Evolutionary conservation across 129 eudicot genomes (phyloP).

Genomic region (Oenanthe sinensis): DNA sequence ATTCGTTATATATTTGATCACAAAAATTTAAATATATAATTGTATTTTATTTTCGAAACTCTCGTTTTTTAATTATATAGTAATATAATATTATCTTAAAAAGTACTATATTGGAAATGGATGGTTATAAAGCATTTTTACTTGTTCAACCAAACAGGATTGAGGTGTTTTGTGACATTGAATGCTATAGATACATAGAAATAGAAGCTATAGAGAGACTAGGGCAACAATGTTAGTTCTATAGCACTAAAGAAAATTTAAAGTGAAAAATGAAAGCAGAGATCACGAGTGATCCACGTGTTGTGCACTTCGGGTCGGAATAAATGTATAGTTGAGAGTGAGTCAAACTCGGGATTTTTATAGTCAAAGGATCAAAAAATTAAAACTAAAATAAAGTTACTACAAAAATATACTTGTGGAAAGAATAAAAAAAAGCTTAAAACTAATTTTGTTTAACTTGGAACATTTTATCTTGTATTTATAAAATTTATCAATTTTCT

Average conservation of each 20-base stretch:
- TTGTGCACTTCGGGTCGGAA: slow-evolving; percentile 1
- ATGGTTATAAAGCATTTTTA: background rate
- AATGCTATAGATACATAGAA: background rate
- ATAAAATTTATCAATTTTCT: background rate
- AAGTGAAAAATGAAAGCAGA: background rate
- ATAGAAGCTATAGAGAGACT: background rate
- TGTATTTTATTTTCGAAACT: no score
- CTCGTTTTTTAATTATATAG: no score
- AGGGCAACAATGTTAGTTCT: background rate
- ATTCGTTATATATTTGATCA: no score
- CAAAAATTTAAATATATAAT: no score
- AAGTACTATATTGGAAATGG: background rate
- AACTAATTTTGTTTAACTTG: no score
- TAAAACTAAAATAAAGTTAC: no score
- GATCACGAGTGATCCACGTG: background rate
- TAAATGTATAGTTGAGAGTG: background rate
- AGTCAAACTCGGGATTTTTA: background rate
- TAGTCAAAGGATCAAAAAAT: background rate
- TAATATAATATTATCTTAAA: no score
- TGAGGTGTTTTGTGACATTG: background rate
- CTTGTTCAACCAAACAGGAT: background rate
- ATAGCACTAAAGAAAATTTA: background rate
- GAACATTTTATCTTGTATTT: no score
- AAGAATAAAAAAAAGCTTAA: no score
- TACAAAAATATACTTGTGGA: no score